Evolutionary conservation across 108 stramenopile genomes (phyloP).

Genomic region (Schizochytrium sp.): DNA sequence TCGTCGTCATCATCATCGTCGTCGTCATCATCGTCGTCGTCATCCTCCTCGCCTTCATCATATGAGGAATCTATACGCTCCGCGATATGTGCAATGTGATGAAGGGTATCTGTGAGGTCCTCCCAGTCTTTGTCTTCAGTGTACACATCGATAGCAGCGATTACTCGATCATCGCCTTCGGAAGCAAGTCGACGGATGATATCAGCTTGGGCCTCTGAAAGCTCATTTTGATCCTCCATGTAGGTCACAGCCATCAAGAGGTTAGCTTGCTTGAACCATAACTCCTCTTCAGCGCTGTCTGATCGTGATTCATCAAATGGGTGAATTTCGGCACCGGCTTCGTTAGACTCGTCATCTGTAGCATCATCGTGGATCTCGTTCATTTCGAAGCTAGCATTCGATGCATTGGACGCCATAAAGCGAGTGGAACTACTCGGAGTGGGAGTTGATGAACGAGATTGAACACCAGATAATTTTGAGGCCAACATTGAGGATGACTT

Average conservation of each 20-base stretch:
- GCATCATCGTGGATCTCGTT: not conserved
- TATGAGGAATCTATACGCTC: no score
- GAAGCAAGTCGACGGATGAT: constrained; percentile 23
- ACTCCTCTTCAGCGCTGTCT: not conserved
- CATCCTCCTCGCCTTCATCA: not conserved
- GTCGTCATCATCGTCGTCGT: constrained; percentile 16
- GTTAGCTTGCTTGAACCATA: constrained; percentile 49
- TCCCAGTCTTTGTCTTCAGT: constrained; percentile 32
- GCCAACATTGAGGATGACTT: not conserved
- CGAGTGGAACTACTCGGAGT: not conserved
- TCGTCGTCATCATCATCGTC: constrained; percentile 30
- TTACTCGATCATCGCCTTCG: constrained; percentile 40
- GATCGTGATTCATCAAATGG: not conserved
- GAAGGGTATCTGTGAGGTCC: constrained; percentile 23
- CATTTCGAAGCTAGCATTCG: constrained; percentile 17
- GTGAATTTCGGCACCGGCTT: not conserved
- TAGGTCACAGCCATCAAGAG: constrained; percentile 30
- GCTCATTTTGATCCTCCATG: constrained; percentile 41
- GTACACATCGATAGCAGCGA: constrained; percentile 24
- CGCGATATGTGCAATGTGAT: constrained; percentile 38
- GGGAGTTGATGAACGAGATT: not conserved
- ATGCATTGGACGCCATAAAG: not conserved
- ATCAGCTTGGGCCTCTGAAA: constrained; percentile 20
- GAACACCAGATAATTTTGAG: not conserved
- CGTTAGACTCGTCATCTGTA: not conserved